Percentiles rank a stretch among this genome's conserved stretches.
Evolutionary conservation across 1,139 yeast genomes (phyloP).

Genomic region (Blastobotrys malaysiensis): DNA sequence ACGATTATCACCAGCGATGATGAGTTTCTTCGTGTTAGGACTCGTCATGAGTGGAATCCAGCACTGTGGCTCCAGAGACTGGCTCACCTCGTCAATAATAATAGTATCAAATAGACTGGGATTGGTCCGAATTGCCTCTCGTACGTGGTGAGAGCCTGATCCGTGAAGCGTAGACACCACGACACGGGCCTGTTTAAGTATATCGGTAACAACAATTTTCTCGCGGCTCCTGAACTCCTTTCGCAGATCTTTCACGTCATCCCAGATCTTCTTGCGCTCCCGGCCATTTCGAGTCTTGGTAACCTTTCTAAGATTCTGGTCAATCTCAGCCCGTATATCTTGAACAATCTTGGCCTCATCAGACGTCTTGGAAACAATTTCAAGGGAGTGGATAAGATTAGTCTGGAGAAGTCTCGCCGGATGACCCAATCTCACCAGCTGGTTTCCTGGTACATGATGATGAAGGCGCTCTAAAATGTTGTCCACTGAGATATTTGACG

Average conservation of each 20-base stretch:
- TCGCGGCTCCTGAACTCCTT: constrained; percentile 69
- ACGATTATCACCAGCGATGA: constrained; percentile 63
- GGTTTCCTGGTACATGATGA: constrained; percentile 43
- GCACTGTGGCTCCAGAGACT: constrained; percentile 89
- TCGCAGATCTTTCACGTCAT: constrained; percentile 60
- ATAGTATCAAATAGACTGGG: constrained; percentile 63
- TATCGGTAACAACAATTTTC: constrained; percentile 52
- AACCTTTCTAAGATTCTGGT: constrained; percentile 49
- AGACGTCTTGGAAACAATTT: constrained; percentile 58
- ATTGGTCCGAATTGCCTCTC: constrained; percentile 37
- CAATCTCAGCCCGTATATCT: constrained; percentile 70
- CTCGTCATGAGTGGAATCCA: constrained; percentile 89
- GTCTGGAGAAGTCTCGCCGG: constrained; percentile 75
- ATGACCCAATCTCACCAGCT: constrained; percentile 79
- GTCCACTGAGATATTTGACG: constrained; percentile 93
- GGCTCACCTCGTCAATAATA: constrained; percentile 93
- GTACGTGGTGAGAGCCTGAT: constrained; percentile 66
- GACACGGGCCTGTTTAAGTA: constrained; percentile 58
- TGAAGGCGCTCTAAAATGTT: constrained; percentile 78
- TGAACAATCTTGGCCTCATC: constrained; percentile 58
- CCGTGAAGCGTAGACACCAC: constrained; percentile 85
- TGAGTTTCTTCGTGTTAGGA: constrained; percentile 51
- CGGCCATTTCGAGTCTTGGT: constrained; percentile 60
- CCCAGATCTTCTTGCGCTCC: constrained; percentile 64
- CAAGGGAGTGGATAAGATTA: constrained; percentile 70